Evolutionary conservation across 2,329 filamentous ascomycete genomes (phyloP).

Genomic region (Leptodontidium sp.): DNA sequence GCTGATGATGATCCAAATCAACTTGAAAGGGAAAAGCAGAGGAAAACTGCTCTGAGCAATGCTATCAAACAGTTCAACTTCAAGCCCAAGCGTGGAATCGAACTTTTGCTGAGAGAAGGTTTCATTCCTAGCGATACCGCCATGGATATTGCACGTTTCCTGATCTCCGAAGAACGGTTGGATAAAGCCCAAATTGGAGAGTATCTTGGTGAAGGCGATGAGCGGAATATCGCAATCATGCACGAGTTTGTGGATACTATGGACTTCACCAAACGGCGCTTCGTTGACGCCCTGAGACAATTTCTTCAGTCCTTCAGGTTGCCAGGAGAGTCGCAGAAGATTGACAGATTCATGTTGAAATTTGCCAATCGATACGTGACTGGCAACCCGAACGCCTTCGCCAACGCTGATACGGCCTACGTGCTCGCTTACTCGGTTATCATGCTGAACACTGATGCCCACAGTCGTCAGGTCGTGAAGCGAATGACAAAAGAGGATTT

Average conservation of each 20-base stretch:
- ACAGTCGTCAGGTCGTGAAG: constrained; percentile 83
- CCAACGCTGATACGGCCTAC: constrained; percentile 97
- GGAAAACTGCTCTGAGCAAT: constrained; percentile 90
- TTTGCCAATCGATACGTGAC: constrained; percentile 96
- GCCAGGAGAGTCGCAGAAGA: constrained; percentile 97
- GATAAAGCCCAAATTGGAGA: constrained; percentile 95
- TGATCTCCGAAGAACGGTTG: constrained; percentile 81
- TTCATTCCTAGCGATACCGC: constrained; percentile 85
- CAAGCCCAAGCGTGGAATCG: constrained; percentile 94
- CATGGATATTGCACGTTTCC: constrained; percentile 83
- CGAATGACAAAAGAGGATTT: constrained; percentile 98
- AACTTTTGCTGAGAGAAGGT: constrained; percentile 80
- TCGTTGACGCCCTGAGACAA: constrained; percentile 88
- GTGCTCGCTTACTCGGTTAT: constrained; percentile 97
- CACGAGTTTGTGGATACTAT: constrained; percentile 96
- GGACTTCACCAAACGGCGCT: constrained; percentile 91
- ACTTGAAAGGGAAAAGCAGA: constrained; percentile 92
- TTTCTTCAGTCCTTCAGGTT: constrained; percentile 96
- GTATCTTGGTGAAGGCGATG: constrained; percentile 91
- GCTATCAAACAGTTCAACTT: constrained; percentile 95
- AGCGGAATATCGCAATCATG: constrained; percentile 96
- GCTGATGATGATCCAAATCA: constrained; percentile 91
- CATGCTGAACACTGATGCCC: constrained; percentile 93
- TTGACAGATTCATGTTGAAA: constrained; percentile 99
- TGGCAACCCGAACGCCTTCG: constrained; percentile 96